These are phyloP conservation scores for Corylus americana DNA, from an alignment of 306 rosid species.

Conservation along the genomic window DNA sequence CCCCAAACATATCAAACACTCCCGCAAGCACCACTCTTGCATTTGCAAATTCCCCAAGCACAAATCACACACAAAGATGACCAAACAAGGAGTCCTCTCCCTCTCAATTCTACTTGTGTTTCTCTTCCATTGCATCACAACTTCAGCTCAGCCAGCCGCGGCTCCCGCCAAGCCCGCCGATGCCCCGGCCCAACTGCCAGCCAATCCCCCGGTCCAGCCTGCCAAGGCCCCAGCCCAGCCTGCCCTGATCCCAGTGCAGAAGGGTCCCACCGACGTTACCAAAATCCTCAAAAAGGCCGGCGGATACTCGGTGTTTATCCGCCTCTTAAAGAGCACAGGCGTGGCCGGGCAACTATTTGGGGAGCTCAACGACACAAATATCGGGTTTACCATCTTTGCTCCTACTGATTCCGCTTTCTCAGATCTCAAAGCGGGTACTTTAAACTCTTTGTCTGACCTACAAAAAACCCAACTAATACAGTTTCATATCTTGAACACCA, in stretches of 20 bases:
- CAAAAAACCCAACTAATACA: conserved; percentile 40
- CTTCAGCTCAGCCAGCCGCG: conserved; percentile 1
- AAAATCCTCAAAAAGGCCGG: conserved; percentile 41
- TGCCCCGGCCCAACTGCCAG: background rate
- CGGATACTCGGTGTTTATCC: conserved; percentile 31
- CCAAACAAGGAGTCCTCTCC: conserved; percentile 25
- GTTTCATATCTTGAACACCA: conserved; percentile 34
- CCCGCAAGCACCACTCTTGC: conserved; percentile 20
- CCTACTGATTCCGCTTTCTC: conserved; percentile 43
- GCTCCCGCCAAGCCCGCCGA: background rate
- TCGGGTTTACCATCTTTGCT: conserved; percentile 36
- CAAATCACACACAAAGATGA: background rate
- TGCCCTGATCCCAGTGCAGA: background rate
- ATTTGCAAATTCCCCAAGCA: background rate
- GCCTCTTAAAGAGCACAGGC: conserved; percentile 38
- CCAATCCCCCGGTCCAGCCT: background rate
- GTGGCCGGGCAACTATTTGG: conserved; percentile 24
- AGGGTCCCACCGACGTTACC: conserved; percentile 25
- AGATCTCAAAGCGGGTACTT: conserved; percentile 33
- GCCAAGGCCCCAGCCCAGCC: background rate
- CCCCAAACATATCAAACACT: conserved; percentile 1
- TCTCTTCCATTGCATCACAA: background rate
- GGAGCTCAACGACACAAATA: conserved; percentile 37
- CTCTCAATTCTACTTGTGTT: background rate
- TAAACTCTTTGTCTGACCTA: conserved; percentile 29